These are phyloP conservation scores for Chalciporus pseudorubinellus DNA, from an alignment of 768 basidiomycete genomes.

Conservation along the genomic window DNA sequence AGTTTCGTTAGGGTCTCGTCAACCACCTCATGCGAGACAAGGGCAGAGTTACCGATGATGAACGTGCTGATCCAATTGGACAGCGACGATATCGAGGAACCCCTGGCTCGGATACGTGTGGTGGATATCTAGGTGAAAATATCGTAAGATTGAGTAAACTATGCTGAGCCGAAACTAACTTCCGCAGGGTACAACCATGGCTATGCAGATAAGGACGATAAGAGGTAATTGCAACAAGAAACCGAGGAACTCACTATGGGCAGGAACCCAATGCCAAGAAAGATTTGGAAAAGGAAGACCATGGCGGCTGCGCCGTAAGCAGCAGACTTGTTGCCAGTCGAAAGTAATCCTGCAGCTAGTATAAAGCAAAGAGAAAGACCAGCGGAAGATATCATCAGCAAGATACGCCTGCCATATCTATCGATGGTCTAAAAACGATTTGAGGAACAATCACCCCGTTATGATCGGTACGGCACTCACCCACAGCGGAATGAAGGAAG, in stretches of 20 bases:
- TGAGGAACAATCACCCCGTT: background rate
- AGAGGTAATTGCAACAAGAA: background rate
- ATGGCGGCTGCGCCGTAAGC: conserved; percentile 39
- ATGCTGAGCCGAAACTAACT: background rate
- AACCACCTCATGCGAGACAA: background rate
- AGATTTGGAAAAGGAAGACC: conserved; percentile 43
- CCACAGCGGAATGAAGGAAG: conserved; percentile 42
- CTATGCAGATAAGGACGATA: background rate
- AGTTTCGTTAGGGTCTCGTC: background rate
- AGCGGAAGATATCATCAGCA: conserved; percentile 38
- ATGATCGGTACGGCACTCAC: conserved; percentile 11
- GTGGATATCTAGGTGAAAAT: conserved; percentile 30
- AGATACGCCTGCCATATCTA: conserved; percentile 37
- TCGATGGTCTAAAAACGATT: conserved; percentile 34
- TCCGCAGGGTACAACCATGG: background rate
- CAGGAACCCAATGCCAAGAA: conserved; percentile 40
- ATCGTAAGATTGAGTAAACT: background rate
- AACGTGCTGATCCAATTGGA: conserved; percentile 19
- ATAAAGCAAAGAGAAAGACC: conserved; percentile 40
- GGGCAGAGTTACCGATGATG: background rate
- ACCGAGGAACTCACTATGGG: conserved; percentile 32
- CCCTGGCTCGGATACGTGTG: conserved; percentile 37
- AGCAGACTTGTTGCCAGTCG: conserved; percentile 17
- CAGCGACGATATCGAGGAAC: conserved; percentile 31
- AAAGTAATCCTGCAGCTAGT: conserved; percentile 32